These are phyloP conservation scores for Pleurotus djamor DNA, from an alignment of 768 basidiomycete species.

Conservation along the genomic window DNA sequence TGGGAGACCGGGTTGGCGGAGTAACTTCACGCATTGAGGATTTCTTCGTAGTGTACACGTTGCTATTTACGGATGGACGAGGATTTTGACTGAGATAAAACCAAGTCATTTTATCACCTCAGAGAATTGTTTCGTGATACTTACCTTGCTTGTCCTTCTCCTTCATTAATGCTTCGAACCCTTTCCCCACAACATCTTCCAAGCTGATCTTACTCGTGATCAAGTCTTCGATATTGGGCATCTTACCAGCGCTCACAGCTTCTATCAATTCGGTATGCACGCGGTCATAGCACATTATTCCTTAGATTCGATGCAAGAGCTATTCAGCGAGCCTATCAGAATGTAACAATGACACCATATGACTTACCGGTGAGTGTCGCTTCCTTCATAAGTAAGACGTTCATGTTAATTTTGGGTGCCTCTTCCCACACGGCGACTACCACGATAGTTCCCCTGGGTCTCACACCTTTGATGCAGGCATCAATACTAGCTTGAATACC, in stretches of 20 bases:
- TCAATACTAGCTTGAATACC: constrained; percentile 36
- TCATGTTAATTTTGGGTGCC: constrained; percentile 30
- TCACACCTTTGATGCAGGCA: constrained; percentile 29
- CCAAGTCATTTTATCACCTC: not conserved
- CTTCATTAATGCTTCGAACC: constrained; percentile 34
- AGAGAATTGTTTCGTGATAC: constrained; percentile 5
- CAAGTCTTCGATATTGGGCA: constrained; percentile 34
- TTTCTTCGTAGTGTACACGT: too few relatives aligned
- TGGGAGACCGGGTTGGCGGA: too few relatives aligned
- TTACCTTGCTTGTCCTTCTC: constrained; percentile 40
- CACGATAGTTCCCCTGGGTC: constrained; percentile 34
- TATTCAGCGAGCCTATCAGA: not conserved
- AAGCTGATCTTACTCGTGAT: constrained; percentile 40
- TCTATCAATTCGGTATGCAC: constrained; percentile 36
- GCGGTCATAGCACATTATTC: constrained; percentile 32
- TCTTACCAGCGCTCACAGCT: constrained; percentile 34
- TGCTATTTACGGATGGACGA: constrained; percentile 23
- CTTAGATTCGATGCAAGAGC: constrained; percentile 21
- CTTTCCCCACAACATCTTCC: constrained; percentile 40
- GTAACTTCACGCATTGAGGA: too few relatives aligned
- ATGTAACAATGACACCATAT: not conserved
- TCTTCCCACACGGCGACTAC: constrained; percentile 44
- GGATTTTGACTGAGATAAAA: constrained; percentile 30
- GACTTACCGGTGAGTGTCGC: constrained; percentile 31
- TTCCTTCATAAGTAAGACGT: constrained; percentile 32